Base-by-base conservation (phyloP, 73 alveolate genomes). In the Symbiodinium natans region DNA sequence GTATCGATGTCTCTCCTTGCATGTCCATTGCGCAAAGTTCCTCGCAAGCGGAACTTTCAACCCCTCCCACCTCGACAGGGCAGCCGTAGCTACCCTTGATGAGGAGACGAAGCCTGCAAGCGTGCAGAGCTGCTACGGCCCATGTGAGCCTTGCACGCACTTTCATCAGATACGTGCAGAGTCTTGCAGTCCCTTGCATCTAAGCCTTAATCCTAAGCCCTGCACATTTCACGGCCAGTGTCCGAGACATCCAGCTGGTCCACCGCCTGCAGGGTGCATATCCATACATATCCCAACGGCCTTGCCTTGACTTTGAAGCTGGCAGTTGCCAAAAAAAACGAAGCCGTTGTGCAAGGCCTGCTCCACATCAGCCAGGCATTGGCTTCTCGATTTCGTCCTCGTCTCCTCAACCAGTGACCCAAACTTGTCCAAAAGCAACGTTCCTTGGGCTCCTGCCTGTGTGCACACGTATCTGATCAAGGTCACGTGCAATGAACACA, bases 171-270 rank as follows among this genome's bases (percentile, higher is more conserved):
- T 25, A 19, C 83, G 17, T 10, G 1, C 31, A 15, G 48, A 29
- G 19, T 33, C 43, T 31, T 34, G 86, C 41, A 9, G 21, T 9
- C 46, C 46, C 48, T 31, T n/a, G 52, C 36, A 2, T 25, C 29
- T 7, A 17, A 21, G 19, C 34, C 21, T 54, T 63, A 25, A 41
- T 52, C 33, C 82, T 63, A 25, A 41, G 77, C 33, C 29, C 73
- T 17, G 6, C 10, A 31, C 97, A 90, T 68, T 54, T 90, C 88
- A 17, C 97, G 87, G 27, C 97, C 97, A 19, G 88, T 90, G 25
- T 68, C 86, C 17, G 95, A 88, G 34, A 88, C 95, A 15, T 68
- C 95, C 83, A 88, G 95, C 95, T 68, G 41, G 73, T 68, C 95
- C 86, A 88, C 95, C 2, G 95, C 95, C 95, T 88, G 68, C 59